Evolutionary conservation across 495 filamentous ascomycete genomes (phyloP).

Genomic region (Aspergillus steynii): DNA sequence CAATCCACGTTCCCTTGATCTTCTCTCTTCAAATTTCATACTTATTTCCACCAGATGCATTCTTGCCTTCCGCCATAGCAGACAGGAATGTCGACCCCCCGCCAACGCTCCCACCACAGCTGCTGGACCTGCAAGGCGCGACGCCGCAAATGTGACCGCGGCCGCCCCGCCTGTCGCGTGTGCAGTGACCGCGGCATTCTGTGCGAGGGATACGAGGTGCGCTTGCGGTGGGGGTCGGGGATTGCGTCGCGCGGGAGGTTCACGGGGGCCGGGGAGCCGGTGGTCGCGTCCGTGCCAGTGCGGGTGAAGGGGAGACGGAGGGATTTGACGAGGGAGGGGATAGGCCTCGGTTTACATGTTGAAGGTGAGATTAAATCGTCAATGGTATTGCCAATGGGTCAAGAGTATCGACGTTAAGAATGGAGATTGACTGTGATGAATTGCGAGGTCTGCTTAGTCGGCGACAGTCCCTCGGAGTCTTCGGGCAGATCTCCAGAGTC

Average conservation of each 20-base stretch:
- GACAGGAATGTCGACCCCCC: slow-evolving; percentile 36
- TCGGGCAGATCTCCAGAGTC: background rate
- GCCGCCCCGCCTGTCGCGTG: slow-evolving; percentile 27
- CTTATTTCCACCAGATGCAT: background rate
- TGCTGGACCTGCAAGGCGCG: slow-evolving; percentile 43
- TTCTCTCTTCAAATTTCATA: background rate
- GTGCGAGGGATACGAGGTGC: slow-evolving; percentile 40
- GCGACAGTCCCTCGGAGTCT: background rate
- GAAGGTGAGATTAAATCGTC: too few relatives aligned
- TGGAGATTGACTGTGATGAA: too few relatives aligned
- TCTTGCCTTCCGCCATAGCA: background rate
- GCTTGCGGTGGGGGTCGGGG: slow-evolving; percentile 36
- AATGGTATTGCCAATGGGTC: too few relatives aligned
- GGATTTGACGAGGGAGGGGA: slow-evolving; percentile 30
- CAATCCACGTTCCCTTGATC: background rate
- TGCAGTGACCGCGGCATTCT: slow-evolving; percentile 28
- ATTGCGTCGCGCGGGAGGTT: slow-evolving; percentile 40
- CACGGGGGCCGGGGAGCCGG: slow-evolving; percentile 36
- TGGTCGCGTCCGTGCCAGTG: slow-evolving; percentile 23
- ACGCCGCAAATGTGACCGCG: slow-evolving; percentile 34
- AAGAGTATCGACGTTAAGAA: too few relatives aligned
- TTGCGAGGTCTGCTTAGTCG: background rate
- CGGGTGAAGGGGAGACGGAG: slow-evolving; percentile 31
- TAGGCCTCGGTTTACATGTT: background rate
- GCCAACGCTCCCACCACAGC: slow-evolving; percentile 28